Percentiles rank a stretch among this genome's conserved stretches.
Conservation (phyloP, 768 basidiomycete species). For the Clitopilus hobsonii region DNA sequence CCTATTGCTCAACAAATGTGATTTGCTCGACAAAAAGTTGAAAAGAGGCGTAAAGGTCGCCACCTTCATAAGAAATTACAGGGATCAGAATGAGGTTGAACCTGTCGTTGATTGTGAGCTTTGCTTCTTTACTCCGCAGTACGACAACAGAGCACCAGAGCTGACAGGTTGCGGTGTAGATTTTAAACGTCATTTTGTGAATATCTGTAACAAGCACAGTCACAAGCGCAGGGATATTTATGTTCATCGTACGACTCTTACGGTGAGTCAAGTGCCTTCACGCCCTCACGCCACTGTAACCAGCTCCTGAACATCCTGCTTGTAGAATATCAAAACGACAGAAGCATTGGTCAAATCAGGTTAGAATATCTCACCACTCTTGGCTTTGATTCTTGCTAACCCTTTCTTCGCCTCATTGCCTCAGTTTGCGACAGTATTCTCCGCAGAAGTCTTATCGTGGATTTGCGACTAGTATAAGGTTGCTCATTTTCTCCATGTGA, state of each 20-base stretch:
- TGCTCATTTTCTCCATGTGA: too few relatives aligned
- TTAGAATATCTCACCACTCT: slow-evolving; percentile 11
- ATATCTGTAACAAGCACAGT: slow-evolving; percentile 54
- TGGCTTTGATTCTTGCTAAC: neutral
- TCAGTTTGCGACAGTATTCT: slow-evolving; percentile 61
- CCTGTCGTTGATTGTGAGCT: slow-evolving; percentile 60
- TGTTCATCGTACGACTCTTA: slow-evolving; percentile 66
- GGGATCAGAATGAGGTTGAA: slow-evolving; percentile 64
- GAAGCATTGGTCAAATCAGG: slow-evolving; percentile 55
- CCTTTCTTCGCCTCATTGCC: neutral
- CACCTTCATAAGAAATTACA: slow-evolving; percentile 63
- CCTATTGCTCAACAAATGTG: slow-evolving; percentile 66
- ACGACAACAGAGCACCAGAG: neutral
- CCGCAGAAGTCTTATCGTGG: slow-evolving; percentile 56
- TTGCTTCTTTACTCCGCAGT: too few relatives aligned
- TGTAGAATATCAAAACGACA: slow-evolving; percentile 61
- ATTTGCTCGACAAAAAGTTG: slow-evolving; percentile 63
- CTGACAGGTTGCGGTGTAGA: slow-evolving; percentile 30
- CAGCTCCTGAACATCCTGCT: neutral
- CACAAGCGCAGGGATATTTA: slow-evolving; percentile 53
- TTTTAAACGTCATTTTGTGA: slow-evolving; percentile 64
- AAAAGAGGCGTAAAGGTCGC: slow-evolving; percentile 52
- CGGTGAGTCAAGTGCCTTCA: slow-evolving; percentile 39
- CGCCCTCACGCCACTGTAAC: neutral
- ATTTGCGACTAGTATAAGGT: too few relatives aligned